Percentiles rank a stretch among this genome's conserved stretches.
Conservation (phyloP, 768 basidiomycete genomes). For the Tricholoma sp. region DNA sequence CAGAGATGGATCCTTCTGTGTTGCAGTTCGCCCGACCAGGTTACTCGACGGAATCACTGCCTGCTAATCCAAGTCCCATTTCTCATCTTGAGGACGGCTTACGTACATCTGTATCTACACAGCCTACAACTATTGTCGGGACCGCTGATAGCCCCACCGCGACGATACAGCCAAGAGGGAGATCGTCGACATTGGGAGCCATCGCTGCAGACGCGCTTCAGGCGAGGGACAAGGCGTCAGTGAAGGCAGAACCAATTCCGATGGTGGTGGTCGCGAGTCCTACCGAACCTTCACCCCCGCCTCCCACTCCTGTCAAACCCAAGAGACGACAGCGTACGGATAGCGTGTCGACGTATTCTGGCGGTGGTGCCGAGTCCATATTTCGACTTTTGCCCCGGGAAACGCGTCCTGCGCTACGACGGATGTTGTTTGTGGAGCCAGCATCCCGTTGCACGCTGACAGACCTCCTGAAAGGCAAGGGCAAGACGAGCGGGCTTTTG, state of each 20-base stretch:
- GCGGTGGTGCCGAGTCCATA: constrained; percentile 84
- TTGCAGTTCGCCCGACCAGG: constrained; percentile 70
- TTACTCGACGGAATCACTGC: constrained; percentile 69
- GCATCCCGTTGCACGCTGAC: constrained; percentile 86
- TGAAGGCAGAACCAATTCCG: not conserved
- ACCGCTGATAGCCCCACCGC: not conserved
- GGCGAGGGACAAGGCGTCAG: not conserved
- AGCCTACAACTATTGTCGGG: not conserved
- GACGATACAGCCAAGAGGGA: not conserved
- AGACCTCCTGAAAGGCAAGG: constrained; percentile 79
- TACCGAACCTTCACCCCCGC: constrained; percentile 1
- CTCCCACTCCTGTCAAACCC: not conserved
- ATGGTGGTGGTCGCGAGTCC: constrained; percentile 11
- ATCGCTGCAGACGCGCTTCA: not conserved
- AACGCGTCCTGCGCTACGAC: constrained; percentile 79
- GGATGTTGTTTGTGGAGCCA: constrained; percentile 94
- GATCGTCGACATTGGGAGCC: constrained; percentile 12
- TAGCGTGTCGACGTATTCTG: constrained; percentile 62
- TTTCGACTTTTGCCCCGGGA: constrained; percentile 95
- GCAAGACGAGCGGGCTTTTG: constrained; percentile 69
- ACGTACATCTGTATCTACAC: constrained; percentile 23
- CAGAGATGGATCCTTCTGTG: constrained; percentile 71
- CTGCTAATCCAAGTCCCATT: constrained; percentile 19
- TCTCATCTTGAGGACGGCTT: constrained; percentile 22
- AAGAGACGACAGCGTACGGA: constrained; percentile 34